phyloP scores from a whole-genome alignment of 2,329 filamentous ascomycete genomes.

The Chaetomiaceae sp. region DNA sequence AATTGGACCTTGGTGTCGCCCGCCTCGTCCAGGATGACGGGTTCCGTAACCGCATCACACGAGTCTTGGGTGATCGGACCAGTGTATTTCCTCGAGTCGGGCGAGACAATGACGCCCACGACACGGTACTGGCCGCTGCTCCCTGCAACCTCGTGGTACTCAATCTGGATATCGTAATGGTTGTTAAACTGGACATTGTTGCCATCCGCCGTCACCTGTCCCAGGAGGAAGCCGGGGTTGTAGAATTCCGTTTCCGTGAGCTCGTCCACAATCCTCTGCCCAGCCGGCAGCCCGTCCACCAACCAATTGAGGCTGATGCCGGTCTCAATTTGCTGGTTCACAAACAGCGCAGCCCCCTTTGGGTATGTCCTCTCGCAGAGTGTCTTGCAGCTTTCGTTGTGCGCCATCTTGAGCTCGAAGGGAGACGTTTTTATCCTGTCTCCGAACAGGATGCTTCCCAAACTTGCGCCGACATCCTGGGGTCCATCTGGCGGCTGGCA shows the following conservation, averaged over 20 bases:
- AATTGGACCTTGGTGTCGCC: constrained; percentile 64
- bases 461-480: constrained; percentile 75
- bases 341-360: constrained; percentile 65
- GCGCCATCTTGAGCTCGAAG: constrained; percentile 80
- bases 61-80: constrained; percentile 56
- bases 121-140: constrained; percentile 71
- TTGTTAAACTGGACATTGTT: constrained; percentile 71
- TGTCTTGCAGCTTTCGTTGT: constrained; percentile 81
- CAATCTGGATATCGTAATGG: constrained; percentile 90
- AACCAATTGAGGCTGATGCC: constrained; percentile 95
- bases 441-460: constrained; percentile 95
- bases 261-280: constrained; percentile 74
- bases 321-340: constrained; percentile 76
- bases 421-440: constrained; percentile 97
- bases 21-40: constrained; percentile 60
- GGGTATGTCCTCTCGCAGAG: constrained; percentile 67
- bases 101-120: constrained; percentile 86
- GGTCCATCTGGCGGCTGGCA: constrained; percentile 75
- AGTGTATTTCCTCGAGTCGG: constrained; percentile 61
- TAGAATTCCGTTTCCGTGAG: constrained; percentile 77
- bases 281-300: constrained; percentile 88
- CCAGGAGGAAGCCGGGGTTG: constrained; percentile 84
- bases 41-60: constrained; percentile 44
- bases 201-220: constrained; percentile 49
- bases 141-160: constrained; percentile 77